Evolutionary conservation across 768 basidiomycete species (phyloP).

Genomic region (Tricholoma hemisulphureum): DNA sequence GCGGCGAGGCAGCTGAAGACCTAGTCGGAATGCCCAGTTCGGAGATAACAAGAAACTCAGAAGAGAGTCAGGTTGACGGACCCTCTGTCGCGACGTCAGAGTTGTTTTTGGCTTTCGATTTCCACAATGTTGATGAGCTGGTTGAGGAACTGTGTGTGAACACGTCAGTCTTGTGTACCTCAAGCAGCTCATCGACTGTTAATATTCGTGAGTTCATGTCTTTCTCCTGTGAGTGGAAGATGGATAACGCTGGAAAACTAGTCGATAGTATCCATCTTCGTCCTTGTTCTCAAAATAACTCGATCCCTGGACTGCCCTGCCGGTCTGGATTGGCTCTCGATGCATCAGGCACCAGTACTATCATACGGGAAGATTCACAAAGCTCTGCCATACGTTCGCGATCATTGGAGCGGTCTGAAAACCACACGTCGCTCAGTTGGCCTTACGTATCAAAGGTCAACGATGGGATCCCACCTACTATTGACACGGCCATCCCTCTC

Average conservation of each 20-base stretch:
- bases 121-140: neutral
- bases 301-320: neutral
- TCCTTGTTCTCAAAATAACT: neutral
- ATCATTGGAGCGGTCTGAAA: neutral
- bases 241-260: neutral
- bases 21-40: neutral
- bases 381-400: neutral
- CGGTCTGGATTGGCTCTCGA: neutral
- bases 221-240: neutral
- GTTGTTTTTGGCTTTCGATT: neutral
- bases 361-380: neutral
- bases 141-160: neutral
- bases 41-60: neutral
- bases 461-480: neutral
- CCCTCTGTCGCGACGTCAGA: neutral
- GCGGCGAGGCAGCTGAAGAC: neutral
- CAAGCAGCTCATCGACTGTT: neutral
- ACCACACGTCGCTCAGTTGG: constrained; percentile 1
- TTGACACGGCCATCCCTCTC: neutral
- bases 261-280: neutral
- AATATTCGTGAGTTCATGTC: neutral
- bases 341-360: neutral
- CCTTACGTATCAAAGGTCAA: neutral
- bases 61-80: neutral
- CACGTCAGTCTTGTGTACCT: neutral